Base-by-base conservation (phyloP, 345 rosid species). In the Chamaenerion angustifolium region DNA sequence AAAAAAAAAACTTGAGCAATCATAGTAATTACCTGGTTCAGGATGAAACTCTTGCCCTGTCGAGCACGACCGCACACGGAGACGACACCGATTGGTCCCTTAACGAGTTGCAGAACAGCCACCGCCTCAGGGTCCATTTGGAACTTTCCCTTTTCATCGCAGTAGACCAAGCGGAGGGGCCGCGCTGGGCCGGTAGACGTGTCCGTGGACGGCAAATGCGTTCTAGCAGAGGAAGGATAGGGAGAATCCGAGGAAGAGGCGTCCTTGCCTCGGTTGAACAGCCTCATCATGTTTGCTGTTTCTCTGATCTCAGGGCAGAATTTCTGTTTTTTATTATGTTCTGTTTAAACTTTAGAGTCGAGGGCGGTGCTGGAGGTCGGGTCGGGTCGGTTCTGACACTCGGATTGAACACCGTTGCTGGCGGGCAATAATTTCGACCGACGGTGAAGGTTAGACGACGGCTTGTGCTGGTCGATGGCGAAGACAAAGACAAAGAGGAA, bases 101-200 rank as follows among this genome's bases (percentile, higher is more conserved):
- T 88, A 40, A 93, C 96, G 19, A 93, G 99, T 72, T 82, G 96
- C 58, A 93, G 67, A 23, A 81, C 69, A 7, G 95, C 96, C 17
- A 85, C 95, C 3, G 99, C 99, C 69, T 93, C 99, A 19, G 96
- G 94, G 76, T 93, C 99, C 99, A 88, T 93, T 53, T 86, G 79
- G 54, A 93, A 93, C 81, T 81, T 88, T 9, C 99, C 96, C 57
- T 76, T 85, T 67, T 88, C 96, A 53, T 93, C 99, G 63, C 81
- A 81, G 48, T 88, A 93, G 47, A 93, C 79, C n/a, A 93, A 66
- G 11, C 95, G 79, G 56, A 93, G 73, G 25, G 99, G 99, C 53
- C 96, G 77, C 16, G 94, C 85, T 13, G 94, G 99, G 2, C 99
- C 95, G 17, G 99, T 92, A 41, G 68, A 81, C 6, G 83, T 58